phyloP scores from a whole-genome alignment of 495 filamentous ascomycete genomes.

The Monascus purpureus region DNA sequence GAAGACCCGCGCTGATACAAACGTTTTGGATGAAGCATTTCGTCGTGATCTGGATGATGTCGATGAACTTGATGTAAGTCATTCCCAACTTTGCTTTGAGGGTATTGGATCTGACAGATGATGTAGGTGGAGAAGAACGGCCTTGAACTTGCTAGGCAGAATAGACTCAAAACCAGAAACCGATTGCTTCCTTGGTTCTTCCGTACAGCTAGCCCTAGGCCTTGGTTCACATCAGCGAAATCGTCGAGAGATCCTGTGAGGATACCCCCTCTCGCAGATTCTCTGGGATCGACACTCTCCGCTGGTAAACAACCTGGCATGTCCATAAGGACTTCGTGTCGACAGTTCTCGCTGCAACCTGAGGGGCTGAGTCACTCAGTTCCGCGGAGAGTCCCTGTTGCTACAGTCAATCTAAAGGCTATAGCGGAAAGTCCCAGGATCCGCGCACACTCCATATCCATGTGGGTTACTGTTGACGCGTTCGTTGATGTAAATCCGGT shows the following conservation, averaged over 20 bases:
- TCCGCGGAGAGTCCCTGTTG: constrained; percentile 10
- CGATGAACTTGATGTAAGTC: too few species aligned
- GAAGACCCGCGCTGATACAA: constrained; percentile 5
- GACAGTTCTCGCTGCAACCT: background rate
- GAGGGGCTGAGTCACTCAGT: constrained; percentile 1
- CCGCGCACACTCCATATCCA: constrained; percentile 3
- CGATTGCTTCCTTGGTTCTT: background rate
- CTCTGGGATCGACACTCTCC: background rate
- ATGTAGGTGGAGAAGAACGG: background rate
- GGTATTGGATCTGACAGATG: background rate
- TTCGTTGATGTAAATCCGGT: constrained; percentile 9
- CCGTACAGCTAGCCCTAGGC: background rate
- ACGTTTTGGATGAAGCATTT: background rate
- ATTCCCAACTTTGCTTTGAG: background rate
- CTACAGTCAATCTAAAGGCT: constrained; percentile 9
- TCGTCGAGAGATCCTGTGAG: background rate
- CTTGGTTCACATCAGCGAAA: background rate
- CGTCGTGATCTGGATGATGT: background rate
- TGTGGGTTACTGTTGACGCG: constrained; percentile 13
- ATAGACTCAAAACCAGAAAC: background rate
- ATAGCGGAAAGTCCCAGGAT: constrained; percentile 4
- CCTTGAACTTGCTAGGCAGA: background rate
- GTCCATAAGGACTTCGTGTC: background rate
- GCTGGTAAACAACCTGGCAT: background rate
- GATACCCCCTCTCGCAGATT: background rate